A percentile compares a stretch with the other conserved stretches of the same genome.
phyloP scores from a whole-genome alignment of 768 basidiomycete genomes.

The Suillus variegatus region DNA sequence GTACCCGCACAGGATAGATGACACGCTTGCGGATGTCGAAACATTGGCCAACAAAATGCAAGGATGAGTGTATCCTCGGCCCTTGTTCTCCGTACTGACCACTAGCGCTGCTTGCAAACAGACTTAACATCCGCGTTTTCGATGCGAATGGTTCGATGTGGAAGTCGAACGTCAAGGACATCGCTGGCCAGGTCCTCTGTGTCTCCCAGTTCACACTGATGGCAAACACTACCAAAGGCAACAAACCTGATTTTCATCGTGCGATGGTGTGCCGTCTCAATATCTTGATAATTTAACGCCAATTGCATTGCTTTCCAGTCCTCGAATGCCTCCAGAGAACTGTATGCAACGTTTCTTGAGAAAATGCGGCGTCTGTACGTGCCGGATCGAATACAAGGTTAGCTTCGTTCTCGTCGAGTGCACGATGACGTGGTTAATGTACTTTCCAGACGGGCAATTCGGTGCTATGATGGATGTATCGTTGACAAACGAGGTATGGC shows the following conservation, averaged over 20 bases:
- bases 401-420: slow-evolving; percentile 15
- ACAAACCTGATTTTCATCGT: slow-evolving; percentile 89
- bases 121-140: slow-evolving; percentile 75
- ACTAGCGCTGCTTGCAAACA: slow-evolving; percentile 37
- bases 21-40: slow-evolving; percentile 73
- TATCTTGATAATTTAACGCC: background rate
- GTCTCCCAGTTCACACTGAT: slow-evolving; percentile 94
- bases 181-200: slow-evolving; percentile 88
- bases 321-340: slow-evolving; percentile 59
- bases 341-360: slow-evolving; percentile 76
- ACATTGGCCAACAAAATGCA: slow-evolving; percentile 84
- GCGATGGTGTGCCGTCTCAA: slow-evolving; percentile 69
- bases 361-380: slow-evolving; percentile 67
- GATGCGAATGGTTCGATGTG: slow-evolving; percentile 70
- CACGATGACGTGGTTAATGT: background rate
- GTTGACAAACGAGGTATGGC: slow-evolving; percentile 79
- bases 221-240: slow-evolving; percentile 85
- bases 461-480: slow-evolving; percentile 96
- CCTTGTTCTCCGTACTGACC: slow-evolving; percentile 11
- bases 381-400: slow-evolving; percentile 80
- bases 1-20: slow-evolving; percentile 57
- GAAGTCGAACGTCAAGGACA: slow-evolving; percentile 86
- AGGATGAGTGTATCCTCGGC: slow-evolving; percentile 19
- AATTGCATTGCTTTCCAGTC: slow-evolving; percentile 42
- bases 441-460: slow-evolving; percentile 77